Conservation (phyloP, 345 rosid species). For the Sisymbrium irio region DNA sequence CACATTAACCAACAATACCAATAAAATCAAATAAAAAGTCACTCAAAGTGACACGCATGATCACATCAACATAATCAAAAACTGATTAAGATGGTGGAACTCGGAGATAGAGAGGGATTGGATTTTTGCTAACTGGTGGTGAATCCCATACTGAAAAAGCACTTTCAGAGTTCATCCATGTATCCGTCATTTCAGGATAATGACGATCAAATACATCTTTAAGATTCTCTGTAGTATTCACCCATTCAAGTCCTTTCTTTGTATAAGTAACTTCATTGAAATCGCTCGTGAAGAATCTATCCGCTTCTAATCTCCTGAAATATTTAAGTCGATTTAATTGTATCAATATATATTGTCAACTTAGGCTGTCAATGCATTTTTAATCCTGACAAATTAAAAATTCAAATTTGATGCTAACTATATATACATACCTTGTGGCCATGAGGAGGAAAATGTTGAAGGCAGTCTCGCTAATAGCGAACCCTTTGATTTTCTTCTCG, state of each 20-base stretch:
- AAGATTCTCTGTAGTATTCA: conserved; percentile 48
- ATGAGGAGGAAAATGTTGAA: conserved; percentile 47
- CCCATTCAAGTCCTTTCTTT: conserved; percentile 58
- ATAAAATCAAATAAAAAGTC: neutral
- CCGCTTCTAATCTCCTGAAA: conserved; percentile 59
- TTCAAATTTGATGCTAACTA: neutral
- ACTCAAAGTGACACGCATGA: neutral
- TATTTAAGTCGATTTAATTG: neutral
- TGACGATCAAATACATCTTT: conserved; percentile 55
- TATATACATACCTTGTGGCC: conserved; percentile 46
- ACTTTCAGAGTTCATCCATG: conserved; percentile 58
- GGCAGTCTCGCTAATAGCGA: conserved; percentile 68
- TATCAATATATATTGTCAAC: neutral
- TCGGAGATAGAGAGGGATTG: conserved; percentile 47
- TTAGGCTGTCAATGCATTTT: neutral
- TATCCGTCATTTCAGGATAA: conserved; percentile 44
- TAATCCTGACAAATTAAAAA: neutral
- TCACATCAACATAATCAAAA: neutral
- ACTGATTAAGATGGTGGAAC: conserved; percentile 29
- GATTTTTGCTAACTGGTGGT: conserved; percentile 30
- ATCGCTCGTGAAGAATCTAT: conserved; percentile 55
- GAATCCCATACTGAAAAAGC: conserved; percentile 69
- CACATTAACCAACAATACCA: neutral
- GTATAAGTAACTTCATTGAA: conserved; percentile 51
- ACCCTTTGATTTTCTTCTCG: conserved; percentile 63